Conservation (phyloP, 345 rosid species). For the Eucalyptus guilfoylei region DNA sequence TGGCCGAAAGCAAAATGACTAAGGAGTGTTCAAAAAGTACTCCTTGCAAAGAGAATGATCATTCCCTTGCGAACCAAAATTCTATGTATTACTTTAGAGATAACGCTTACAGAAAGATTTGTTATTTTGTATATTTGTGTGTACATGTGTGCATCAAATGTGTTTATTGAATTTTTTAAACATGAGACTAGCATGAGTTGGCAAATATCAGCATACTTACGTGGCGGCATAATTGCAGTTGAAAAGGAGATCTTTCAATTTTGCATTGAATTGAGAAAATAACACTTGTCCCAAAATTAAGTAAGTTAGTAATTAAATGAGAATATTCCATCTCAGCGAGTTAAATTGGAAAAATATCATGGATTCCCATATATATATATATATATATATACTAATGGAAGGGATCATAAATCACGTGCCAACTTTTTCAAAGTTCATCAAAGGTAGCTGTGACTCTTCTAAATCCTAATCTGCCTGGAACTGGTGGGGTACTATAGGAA, state of each 20-base stretch:
- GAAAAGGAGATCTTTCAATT: too few relatives aligned
- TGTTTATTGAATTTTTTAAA: not conserved
- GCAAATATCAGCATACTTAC: not conserved
- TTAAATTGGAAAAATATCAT: not conserved
- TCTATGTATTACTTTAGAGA: not conserved
- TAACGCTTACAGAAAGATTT: not conserved
- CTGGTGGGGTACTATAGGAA: not conserved
- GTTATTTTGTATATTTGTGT: not conserved
- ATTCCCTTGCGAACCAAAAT: not conserved
- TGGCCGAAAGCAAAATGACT: not conserved
- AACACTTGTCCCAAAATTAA: not conserved
- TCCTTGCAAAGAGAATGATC: not conserved
- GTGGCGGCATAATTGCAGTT: not conserved
- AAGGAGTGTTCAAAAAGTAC: not conserved
- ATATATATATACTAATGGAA: too few relatives aligned
- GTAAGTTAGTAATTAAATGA: not conserved
- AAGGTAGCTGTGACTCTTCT: not conserved
- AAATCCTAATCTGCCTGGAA: not conserved
- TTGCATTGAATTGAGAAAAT: too few relatives aligned
- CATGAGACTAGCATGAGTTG: not conserved
- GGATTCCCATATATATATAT: too few relatives aligned
- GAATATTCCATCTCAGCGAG: not conserved
- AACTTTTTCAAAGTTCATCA: not conserved
- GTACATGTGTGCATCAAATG: not conserved
- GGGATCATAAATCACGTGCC: not conserved